Base-by-base conservation (phyloP, 1,284 basidiomycete genomes). In the Fomes fomentarius region DNA sequence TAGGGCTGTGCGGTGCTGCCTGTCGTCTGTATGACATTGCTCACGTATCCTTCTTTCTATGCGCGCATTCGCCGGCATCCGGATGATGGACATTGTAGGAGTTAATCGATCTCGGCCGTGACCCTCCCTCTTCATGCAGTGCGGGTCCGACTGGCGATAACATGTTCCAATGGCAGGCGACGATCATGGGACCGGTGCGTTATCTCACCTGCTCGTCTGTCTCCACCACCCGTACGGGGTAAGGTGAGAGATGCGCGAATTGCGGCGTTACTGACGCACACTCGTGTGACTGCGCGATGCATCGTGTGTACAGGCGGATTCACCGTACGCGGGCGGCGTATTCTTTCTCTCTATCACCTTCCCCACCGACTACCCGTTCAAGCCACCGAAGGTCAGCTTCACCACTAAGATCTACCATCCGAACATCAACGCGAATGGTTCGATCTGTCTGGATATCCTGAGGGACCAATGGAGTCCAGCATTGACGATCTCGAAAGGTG, bases 331-430 rank as follows among this genome's bases (percentile, higher is more conserved):
- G 31, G 95, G 95, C 66, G 95, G 95, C 73, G 94, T 97, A 57
- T 97, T 96, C 80, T 96, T 96, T 89, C 86, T 97, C 63, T 93
- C 86, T 54, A 96, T 96, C 73, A 87, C 83, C 45, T 96, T 96
- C 85, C 92, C 91, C 44, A 89, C 88, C 75, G 95, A 98, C 76
- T 98, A 98, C 80, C 95, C 95, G 38, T 97, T 98, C 88, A 96
- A 96, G 81, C 96, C 97, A 37, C 97, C 97, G 74, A 98, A 98
- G 85, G 94, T 99, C 75, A 92, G 91, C 77, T 99, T 99, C 79
- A 95, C 93, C 66, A 99, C 96, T 71, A 98, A 96, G 89, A 93
- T 93, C 66, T 95, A 94, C 74, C 94, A 96, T 75, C 93, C 93
- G 45, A 96, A 96, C 81, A 96, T 97, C 91, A 97, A 97, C 73